These are phyloP conservation scores for Elaeis guineensis DNA, from an alignment of 176 grass and related monocot genomes.

Conservation along the genomic window DNA sequence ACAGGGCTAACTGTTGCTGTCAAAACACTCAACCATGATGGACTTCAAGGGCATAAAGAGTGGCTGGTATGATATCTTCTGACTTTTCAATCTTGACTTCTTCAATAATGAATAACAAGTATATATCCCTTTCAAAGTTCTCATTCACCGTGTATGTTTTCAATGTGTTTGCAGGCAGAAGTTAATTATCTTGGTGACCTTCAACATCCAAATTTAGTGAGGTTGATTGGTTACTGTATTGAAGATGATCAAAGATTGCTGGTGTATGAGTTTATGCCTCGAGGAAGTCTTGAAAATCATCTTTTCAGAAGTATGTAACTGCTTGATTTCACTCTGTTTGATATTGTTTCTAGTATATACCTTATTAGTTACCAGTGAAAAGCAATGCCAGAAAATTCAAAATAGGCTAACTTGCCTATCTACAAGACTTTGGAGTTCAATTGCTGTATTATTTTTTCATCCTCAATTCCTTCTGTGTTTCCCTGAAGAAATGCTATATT, in stretches of 20 bases:
- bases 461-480: too few relatives aligned
- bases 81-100: neutral
- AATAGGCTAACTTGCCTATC: too few relatives aligned
- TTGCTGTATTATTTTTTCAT: too few relatives aligned
- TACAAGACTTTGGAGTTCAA: too few relatives aligned
- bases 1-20: slow-evolving; percentile 97
- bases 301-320: slow-evolving; percentile 87
- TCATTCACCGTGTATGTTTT: slow-evolving; percentile 9
- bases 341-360: too few relatives aligned
- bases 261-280: slow-evolving; percentile 96
- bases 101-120: neutral
- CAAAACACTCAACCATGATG: slow-evolving; percentile 98
- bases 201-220: slow-evolving; percentile 93
- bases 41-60: slow-evolving; percentile 96
- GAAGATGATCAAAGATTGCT: slow-evolving; percentile 99
- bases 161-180: slow-evolving; percentile 50
- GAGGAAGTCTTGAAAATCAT: slow-evolving; percentile 98
- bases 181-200: slow-evolving; percentile 99
- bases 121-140: slow-evolving; percentile 1
- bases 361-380: too few relatives aligned
- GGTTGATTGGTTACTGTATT: slow-evolving; percentile 95
- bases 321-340: neutral
- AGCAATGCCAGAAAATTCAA: too few relatives aligned
- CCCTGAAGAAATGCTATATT: too few relatives aligned
- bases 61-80: slow-evolving; percentile 72